Conservation (phyloP, 208 protist species). For the Trypanosoma platydactyli region DNA sequence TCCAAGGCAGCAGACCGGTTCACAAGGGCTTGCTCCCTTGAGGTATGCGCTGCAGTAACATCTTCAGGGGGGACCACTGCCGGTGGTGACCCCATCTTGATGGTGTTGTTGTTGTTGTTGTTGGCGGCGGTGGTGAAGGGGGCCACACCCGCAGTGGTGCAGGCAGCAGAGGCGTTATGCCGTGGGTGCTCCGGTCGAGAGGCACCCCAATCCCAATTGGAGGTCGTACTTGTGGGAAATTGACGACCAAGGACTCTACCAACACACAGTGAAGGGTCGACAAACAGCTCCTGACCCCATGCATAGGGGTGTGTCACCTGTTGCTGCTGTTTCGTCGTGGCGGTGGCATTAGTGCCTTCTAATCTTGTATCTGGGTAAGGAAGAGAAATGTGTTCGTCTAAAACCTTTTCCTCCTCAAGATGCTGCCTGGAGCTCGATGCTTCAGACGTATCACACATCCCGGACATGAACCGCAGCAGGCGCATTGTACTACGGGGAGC, state of each 20-base stretch:
- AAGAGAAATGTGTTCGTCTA: too few species aligned
- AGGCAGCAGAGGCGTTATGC: background rate
- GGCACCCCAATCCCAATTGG: slow-evolving; percentile 13
- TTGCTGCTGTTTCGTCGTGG: background rate
- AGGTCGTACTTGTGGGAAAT: background rate
- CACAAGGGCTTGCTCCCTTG: slow-evolving; percentile 32
- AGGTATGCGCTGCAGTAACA: slow-evolving; percentile 1
- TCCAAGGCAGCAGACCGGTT: slow-evolving; percentile 31
- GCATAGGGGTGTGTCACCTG: slow-evolving; percentile 1
- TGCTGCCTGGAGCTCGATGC: background rate
- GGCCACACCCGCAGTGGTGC: background rate
- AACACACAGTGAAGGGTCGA: slow-evolving; percentile 15
- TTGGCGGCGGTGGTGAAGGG: too few species aligned
- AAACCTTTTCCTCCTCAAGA: too few species aligned
- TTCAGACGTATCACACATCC: slow-evolving; percentile 19
- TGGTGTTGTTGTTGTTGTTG: too few species aligned
- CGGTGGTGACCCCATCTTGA: background rate
- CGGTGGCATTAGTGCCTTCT: too few species aligned
- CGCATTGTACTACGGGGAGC: slow-evolving; percentile 52
- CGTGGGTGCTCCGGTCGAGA: background rate
- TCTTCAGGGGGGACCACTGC: background rate
- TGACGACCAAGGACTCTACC: background rate
- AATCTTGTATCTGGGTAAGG: too few species aligned
- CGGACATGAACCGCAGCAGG: slow-evolving; percentile 56
- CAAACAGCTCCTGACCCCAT: slow-evolving; percentile 18